Base-by-base conservation (phyloP, 164 flowering plant genomes). In the Tetrastigma voinierianum region DNA sequence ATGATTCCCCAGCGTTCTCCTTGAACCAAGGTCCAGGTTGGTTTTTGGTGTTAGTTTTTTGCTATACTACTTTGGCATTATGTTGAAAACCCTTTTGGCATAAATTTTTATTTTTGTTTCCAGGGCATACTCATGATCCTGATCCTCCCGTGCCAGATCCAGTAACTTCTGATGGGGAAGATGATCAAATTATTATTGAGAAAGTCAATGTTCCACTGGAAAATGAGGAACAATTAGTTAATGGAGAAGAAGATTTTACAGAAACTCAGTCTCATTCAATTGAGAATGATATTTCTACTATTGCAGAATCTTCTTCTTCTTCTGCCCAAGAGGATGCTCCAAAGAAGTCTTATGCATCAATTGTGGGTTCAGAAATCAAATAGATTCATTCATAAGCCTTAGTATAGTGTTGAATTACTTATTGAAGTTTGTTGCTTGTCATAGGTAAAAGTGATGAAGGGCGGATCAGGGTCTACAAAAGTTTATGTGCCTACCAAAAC, bases 341-440 rank as follows among this genome's bases (percentile, higher is more conserved):
- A 40, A 86, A 89, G 76, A 85, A 80, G 73, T 89, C 94, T 44
- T 89, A 85, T 78, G 94, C 94, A n/a, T 85, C 87, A 59, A 89
- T 89, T 76, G 80, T 89, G 65, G 81, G 91, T 76, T 67, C 23
- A 21, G 9, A 51, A 20, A 14, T 55, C 59, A 25, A 53, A 8
- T 66, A 18, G 17, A 21, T 61, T 40, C 11, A 3, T 7, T 19
- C 16, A 10, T 32, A 32, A 47, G 51, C 32, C 9, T 48, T 54
- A 45, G 3, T 32, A 3, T 32, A 7, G 51, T 21, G 10, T 24
- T 24, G 10, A n/a, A 15, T 67, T 14, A 15, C 60, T 55, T 23
- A 43, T 46, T 72, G 32, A 61, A 61, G 46, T 44, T 52, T 46
- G 43, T 68, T 58, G 61, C 48, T 56, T 73, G 25, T 17, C 68